phyloP scores from a whole-genome alignment of 208 protist species.

The Acanthamoeba healyi region DNA sequence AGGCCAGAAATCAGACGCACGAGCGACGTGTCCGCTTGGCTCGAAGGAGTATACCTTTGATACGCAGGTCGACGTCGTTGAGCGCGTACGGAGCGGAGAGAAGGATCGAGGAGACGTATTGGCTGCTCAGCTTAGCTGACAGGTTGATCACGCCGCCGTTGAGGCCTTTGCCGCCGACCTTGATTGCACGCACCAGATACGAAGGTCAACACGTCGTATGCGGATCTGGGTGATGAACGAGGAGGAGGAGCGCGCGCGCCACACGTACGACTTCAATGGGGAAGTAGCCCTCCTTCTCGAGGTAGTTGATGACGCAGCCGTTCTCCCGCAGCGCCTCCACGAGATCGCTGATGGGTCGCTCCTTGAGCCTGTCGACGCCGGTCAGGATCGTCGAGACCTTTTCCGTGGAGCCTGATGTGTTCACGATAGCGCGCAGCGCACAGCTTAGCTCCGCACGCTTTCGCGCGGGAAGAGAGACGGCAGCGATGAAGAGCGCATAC shows the following conservation, averaged over 20 bases:
- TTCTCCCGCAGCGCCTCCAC: constrained; percentile 83
- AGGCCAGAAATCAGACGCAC: no score
- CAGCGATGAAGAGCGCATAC: background rate
- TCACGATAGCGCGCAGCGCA: no score
- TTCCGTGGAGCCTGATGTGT: constrained; percentile 65
- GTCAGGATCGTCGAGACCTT: constrained; percentile 77
- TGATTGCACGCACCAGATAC: no score
- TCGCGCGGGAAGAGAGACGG: no score
- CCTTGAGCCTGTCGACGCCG: constrained; percentile 87
- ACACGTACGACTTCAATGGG: constrained; percentile 68
- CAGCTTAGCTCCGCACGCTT: no score
- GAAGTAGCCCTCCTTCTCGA: constrained; percentile 79
- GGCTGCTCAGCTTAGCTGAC: constrained; percentile 83
- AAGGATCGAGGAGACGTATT: constrained; percentile 90
- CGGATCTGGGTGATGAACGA: background rate
- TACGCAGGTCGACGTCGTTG: constrained; percentile 75
- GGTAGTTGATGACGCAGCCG: constrained; percentile 83
- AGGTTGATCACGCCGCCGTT: constrained; percentile 87
- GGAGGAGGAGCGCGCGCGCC: background rate
- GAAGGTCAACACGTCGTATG: no score
- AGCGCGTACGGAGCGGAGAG: constrained; percentile 89
- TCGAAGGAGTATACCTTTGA: constrained; percentile 69
- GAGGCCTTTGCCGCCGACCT: constrained; percentile 77
- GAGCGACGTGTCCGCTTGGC: no score
- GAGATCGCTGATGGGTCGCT: constrained; percentile 88